Evolutionary conservation across 768 basidiomycete genomes (phyloP).

Genomic region (Tremella fuciformis): DNA sequence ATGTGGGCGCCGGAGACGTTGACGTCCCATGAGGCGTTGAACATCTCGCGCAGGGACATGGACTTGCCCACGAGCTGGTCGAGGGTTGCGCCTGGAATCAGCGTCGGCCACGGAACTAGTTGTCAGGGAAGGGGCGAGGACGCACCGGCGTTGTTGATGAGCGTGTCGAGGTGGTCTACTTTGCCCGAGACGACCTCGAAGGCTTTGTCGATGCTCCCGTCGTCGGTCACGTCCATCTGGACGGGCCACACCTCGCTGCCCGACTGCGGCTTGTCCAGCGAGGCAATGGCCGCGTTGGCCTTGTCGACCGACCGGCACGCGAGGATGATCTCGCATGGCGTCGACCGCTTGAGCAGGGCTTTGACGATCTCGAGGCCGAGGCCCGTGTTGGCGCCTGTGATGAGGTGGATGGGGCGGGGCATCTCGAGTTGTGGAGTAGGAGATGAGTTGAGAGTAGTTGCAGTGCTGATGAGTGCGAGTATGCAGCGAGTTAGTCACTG

Average conservation of each 20-base stretch:
- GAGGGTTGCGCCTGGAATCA: neutral
- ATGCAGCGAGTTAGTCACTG: too few species aligned
- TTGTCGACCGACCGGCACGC: conserved; percentile 2
- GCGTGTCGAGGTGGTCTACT: conserved; percentile 1
- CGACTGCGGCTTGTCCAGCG: neutral
- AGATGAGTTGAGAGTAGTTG: too few species aligned
- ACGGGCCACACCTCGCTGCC: neutral
- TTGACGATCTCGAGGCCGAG: conserved; percentile 26
- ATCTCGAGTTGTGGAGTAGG: too few species aligned
- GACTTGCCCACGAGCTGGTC: neutral
- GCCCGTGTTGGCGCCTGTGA: conserved; percentile 33
- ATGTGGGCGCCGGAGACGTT: conserved; percentile 24
- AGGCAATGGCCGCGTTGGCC: neutral
- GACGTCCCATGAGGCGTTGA: neutral
- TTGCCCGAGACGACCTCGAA: neutral
- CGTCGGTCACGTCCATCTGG: neutral
- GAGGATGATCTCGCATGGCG: conserved; percentile 2
- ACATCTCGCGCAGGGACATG: neutral
- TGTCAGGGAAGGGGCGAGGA: neutral
- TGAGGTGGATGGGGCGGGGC: conserved; percentile 17
- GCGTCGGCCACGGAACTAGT: neutral
- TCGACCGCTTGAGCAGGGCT: conserved; percentile 13
- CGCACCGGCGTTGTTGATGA: conserved; percentile 1
- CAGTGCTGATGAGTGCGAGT: too few species aligned
- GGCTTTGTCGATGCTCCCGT: conserved; percentile 1